Evolutionary conservation across 176 grass and related monocot genomes (phyloP), one percentile per base, ranked within the genome.

Genomic region (Oryza punctata): DNA sequence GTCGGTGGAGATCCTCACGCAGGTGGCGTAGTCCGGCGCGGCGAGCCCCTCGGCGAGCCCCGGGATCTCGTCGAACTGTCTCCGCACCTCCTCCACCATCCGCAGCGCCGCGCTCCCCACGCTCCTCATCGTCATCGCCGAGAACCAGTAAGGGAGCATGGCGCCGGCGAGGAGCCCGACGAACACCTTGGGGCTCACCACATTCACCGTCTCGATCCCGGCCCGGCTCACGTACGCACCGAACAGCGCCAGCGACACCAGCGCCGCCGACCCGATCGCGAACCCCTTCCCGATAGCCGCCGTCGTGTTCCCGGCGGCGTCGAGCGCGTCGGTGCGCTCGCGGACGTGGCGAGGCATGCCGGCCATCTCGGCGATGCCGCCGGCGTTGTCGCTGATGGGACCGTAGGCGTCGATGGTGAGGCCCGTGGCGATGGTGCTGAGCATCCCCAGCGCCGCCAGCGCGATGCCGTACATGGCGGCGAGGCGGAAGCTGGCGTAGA

Each of bases 121-220:
- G 82, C 92, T 95, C 27, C 86, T 83, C 90, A 95, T 95, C 0
- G 89, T 98, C 88, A 95, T 95, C 37, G 92, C 90, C 16, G 92
- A 98, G 83, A 97, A 94, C 95, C 95, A 94, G 78, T 97, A 97
- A 0, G 95, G 95, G 1, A 97, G 92, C 92, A 94, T 97, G 25
- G 84, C 91, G 0, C 95, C 95, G n/a, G 79, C 88, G 14, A 98
- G 75, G 12, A 98, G 68, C 1, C 95, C 92, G 8, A 90, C 68
- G 81, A 98, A 94, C 24, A 95, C 92, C 67, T 67, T 74, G 3
- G 92, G 87, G 65, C 77, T 87, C 13, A 98, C 69, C 77, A 93
- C 76, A 59, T 93, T 73, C 46, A 98, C 85, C 40, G 85, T 46
- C 23, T 4, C 5, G 24, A 94, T 72, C 30, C 90, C 92, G 1